Conservation (phyloP, 345 rosid species). For the Eucalyptus sp. region DNA sequence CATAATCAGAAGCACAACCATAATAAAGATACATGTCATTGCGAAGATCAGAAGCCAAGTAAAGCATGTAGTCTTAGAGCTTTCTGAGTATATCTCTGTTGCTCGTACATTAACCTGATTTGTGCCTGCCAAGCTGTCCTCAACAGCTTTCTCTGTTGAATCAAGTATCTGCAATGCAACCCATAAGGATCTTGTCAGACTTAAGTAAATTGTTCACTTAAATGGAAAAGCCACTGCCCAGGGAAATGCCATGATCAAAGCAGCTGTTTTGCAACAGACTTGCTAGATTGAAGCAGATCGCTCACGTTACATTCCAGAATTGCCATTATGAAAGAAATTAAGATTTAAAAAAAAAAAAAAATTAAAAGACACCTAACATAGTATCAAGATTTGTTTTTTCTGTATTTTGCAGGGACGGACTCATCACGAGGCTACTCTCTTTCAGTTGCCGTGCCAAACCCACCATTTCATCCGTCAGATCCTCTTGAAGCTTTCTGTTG, state of each 20-base stretch:
- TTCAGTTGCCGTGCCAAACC: constrained; percentile 74
- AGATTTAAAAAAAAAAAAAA: not conserved
- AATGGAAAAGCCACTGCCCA: not conserved
- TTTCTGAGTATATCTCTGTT: constrained; percentile 39
- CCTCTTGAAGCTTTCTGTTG: constrained; percentile 73
- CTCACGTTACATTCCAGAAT: not conserved
- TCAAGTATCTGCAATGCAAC: constrained; percentile 53
- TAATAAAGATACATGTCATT: constrained; percentile 62
- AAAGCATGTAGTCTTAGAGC: constrained; percentile 80
- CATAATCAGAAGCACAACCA: constrained; percentile 84
- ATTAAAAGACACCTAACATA: not conserved
- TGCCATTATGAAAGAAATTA: not conserved
- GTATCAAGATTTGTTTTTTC: constrained; percentile 34
- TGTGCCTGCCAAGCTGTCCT: constrained; percentile 83
- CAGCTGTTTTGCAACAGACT: not conserved
- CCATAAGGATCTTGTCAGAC: not conserved
- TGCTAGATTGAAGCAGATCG: not conserved
- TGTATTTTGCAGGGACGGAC: constrained; percentile 65
- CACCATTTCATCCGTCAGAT: constrained; percentile 90
- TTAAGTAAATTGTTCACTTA: not conserved
- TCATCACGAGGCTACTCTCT: constrained; percentile 77
- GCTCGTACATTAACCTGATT: constrained; percentile 63
- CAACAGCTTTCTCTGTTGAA: constrained; percentile 77
- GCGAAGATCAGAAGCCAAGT: constrained; percentile 63
- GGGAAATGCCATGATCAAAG: not conserved